phyloP scores from a whole-genome alignment of 2,329 filamentous ascomycete species.

The Pseudocercospora pini-densiflorae region DNA sequence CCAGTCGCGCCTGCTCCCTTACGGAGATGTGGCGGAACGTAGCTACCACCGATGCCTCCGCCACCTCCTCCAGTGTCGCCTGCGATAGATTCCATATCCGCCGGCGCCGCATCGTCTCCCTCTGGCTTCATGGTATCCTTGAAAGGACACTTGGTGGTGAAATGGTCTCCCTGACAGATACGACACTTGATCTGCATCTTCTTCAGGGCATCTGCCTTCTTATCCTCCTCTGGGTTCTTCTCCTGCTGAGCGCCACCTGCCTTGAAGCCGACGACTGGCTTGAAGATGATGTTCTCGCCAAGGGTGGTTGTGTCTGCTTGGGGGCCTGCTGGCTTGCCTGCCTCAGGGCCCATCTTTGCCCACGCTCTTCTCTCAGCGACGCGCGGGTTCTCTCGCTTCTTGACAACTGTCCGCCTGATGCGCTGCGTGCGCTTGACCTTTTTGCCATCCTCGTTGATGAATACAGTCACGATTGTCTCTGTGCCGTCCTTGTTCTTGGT shows the following conservation, averaged over 20 bases:
- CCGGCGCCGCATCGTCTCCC: constrained; percentile 50
- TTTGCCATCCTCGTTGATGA: constrained; percentile 89
- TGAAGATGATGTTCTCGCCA: constrained; percentile 98
- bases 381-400: constrained; percentile 94
- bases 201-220: constrained; percentile 75
- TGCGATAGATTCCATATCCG: constrained; percentile 53
- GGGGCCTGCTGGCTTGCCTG: constrained; percentile 81
- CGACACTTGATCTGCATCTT: constrained; percentile 99
- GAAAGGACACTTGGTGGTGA: constrained; percentile 98
- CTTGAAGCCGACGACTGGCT: constrained; percentile 92
- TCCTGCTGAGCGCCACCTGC: constrained; percentile 78
- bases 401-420: constrained; percentile 88
- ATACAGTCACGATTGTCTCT: constrained; percentile 90
- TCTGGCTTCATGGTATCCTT: constrained; percentile 98
- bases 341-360: constrained; percentile 90
- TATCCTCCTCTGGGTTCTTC: constrained; percentile 68
- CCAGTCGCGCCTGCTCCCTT: constrained; percentile 69
- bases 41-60: constrained; percentile 67
- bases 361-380: constrained; percentile 94
- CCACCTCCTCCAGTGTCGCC: constrained; percentile 57
- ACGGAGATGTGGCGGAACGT: constrained; percentile 92
- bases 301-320: constrained; percentile 88
- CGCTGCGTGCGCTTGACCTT: constrained; percentile 97
- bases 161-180: constrained; percentile 99
- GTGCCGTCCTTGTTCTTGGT: constrained; percentile 98